Conservation (phyloP, 306 rosid species). For the Acacia acuminata region DNA sequence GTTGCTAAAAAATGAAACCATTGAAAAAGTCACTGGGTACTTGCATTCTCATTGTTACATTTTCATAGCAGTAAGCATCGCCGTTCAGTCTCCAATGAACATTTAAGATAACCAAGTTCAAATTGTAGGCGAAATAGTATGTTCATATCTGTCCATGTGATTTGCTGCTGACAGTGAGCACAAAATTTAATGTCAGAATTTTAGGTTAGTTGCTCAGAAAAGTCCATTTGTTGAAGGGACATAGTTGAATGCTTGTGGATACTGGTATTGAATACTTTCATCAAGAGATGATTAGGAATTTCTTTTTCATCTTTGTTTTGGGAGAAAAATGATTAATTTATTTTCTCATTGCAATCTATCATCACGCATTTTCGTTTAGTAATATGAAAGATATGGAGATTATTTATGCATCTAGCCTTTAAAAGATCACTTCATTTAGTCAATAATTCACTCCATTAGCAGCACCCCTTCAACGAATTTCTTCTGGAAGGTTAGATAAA, state of each 20-base stretch:
- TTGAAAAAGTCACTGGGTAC: too few relatives aligned
- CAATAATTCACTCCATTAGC: neutral
- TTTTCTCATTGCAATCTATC: neutral
- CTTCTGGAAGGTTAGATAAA: constrained; percentile 3
- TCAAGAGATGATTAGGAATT: neutral
- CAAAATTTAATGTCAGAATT: constrained; percentile 2
- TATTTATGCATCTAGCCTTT: constrained; percentile 16
- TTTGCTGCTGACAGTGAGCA: neutral
- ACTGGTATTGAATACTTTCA: neutral
- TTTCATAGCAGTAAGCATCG: neutral
- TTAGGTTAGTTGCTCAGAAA: neutral
- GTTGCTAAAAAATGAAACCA: constrained; percentile 9
- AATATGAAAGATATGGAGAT: neutral
- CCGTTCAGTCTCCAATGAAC: neutral
- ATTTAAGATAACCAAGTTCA: neutral
- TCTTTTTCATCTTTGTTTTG: neutral
- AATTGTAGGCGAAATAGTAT: neutral
- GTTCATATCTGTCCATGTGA: neutral
- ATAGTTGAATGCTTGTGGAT: neutral
- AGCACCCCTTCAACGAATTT: neutral
- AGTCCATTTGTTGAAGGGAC: constrained; percentile 3
- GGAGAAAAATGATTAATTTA: neutral
- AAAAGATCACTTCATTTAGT: neutral
- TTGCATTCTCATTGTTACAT: too few relatives aligned
- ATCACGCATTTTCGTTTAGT: constrained; percentile 1